Conservation (phyloP, 2,329 filamentous ascomycete genomes). For the Bimuria novae-zelandiae region DNA sequence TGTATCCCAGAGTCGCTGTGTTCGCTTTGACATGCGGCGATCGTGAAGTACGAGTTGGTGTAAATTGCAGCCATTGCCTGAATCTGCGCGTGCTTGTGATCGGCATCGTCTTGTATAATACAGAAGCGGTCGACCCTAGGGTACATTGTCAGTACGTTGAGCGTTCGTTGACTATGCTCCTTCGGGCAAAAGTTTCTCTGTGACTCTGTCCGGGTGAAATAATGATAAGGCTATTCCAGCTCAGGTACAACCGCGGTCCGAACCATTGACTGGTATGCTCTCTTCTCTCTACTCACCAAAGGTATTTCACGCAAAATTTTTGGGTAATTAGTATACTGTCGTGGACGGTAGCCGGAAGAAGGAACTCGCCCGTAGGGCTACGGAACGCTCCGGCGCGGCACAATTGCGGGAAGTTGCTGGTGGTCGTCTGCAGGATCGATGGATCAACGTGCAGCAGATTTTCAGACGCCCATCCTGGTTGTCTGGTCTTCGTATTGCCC, state of each 20-base stretch:
- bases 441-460: not conserved
- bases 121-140: constrained; percentile 12
- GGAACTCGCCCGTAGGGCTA: not conserved
- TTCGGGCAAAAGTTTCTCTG: not conserved
- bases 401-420: not conserved
- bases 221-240: no score
- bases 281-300: constrained; percentile 5
- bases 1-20: constrained; percentile 5
- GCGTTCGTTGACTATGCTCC: not conserved
- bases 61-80: constrained; percentile 13
- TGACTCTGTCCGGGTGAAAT: no score
- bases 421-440: not conserved
- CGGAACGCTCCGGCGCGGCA: constrained; percentile 1
- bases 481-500: not conserved
- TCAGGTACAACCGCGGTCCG: no score
- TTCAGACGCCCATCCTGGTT: no score
- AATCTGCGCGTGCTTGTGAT: not conserved
- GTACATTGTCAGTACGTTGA: not conserved
- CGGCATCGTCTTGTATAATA: constrained; percentile 11
- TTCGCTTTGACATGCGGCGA: constrained; percentile 7
- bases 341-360: constrained; percentile 4
- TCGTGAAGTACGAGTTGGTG: constrained; percentile 12
- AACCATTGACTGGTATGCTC: no score
- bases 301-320: constrained; percentile 2
- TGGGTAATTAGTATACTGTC: constrained; percentile 3